Conservation (phyloP, 495 filamentous ascomycete species). For the Trichoderma parareesei region DNA sequence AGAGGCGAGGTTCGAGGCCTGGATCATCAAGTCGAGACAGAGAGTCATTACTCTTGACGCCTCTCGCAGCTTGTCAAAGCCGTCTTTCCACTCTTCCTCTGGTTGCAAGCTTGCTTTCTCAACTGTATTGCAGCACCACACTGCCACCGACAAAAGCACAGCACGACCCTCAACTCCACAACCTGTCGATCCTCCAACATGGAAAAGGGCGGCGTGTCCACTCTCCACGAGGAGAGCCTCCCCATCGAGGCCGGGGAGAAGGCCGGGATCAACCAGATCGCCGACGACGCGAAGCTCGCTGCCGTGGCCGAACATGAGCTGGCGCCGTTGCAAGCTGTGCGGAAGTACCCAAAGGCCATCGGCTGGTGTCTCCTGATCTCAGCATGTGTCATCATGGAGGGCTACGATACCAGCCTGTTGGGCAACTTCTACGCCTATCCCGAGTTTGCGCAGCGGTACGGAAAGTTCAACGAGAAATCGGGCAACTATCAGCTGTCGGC, state of each 20-base stretch:
- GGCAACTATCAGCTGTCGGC: conserved; percentile 27
- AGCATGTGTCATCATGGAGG: conserved; percentile 49
- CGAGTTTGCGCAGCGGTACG: conserved; percentile 27
- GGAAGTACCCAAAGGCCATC: conserved; percentile 39
- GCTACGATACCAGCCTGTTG: conserved; percentile 40
- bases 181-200: conserved; percentile 11
- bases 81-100: neutral
- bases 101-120: neutral
- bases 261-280: conserved; percentile 10
- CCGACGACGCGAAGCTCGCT: conserved; percentile 24
- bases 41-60: neutral
- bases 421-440: conserved; percentile 28
- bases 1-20: neutral
- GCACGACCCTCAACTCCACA: too few relatives aligned
- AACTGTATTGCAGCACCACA: neutral
- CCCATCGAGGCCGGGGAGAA: conserved; percentile 14
- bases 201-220: conserved; percentile 13
- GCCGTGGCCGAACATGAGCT: conserved; percentile 31
- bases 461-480: conserved; percentile 17
- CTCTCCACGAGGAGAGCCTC: conserved; percentile 11
- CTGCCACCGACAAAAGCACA: neutral
- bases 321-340: conserved; percentile 30
- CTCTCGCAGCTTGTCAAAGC: neutral
- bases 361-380: conserved; percentile 44
- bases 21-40: neutral